Conservation (phyloP, 2,329 filamentous ascomycete species). For the Emergomyces orientalis region DNA sequence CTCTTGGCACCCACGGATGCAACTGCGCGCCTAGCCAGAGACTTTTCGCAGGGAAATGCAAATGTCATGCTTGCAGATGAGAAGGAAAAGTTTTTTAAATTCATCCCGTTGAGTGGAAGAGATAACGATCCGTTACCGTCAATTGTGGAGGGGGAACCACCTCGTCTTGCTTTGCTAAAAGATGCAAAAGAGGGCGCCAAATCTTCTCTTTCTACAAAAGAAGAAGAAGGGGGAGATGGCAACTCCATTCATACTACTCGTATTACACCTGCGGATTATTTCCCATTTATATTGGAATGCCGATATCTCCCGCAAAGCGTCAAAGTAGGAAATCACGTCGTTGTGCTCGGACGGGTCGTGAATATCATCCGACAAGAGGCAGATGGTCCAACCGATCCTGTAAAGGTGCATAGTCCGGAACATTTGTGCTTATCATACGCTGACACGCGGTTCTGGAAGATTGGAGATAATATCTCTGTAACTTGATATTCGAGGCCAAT, state of each 20-base stretch:
- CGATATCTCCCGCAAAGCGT: conserved; percentile 28
- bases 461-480: conserved; percentile 27
- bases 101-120: conserved; percentile 6
- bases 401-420: conserved; percentile 8
- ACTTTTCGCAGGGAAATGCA: conserved; percentile 34
- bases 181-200: conserved; percentile 20
- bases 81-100: conserved; percentile 12
- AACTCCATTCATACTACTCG: conserved; percentile 7
- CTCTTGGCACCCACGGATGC: conserved; percentile 33
- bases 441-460: conserved; percentile 36
- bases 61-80: conserved; percentile 23
- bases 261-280: conserved; percentile 22
- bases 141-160: conserved; percentile 13
- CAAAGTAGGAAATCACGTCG: conserved; percentile 33
- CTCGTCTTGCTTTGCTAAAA: conserved; percentile 11
- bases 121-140: conserved; percentile 1
- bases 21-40: conserved; percentile 30
- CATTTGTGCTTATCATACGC: conserved; percentile 35
- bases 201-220: conserved; percentile 3
- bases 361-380: conserved; percentile 19
- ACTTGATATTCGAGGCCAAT: not conserved
- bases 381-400: not conserved
- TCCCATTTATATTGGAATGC: conserved; percentile 36
- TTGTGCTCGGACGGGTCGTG: conserved; percentile 32
- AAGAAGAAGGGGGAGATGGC: conserved; percentile 5